Base-by-base conservation (phyloP, 768 basidiomycete genomes). In the Suillus subaureus region DNA sequence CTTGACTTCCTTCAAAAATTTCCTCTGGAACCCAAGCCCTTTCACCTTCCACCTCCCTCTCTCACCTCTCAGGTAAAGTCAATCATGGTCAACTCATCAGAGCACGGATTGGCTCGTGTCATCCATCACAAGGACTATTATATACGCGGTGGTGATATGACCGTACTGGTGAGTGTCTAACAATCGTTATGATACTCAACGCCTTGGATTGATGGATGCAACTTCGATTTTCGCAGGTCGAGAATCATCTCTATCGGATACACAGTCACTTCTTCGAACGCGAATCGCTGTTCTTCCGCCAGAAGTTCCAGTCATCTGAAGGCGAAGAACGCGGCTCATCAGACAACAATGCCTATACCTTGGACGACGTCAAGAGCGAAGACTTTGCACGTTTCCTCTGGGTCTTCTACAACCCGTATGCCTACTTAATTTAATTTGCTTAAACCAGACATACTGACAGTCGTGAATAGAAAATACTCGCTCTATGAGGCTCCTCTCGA, bases 391-490 rank as follows among this genome's bases (percentile, higher is more conserved):
- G 82, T 0, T 84, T 89, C 55, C 73, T 88, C 0, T 89, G 84
- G 85, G 81, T 89, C 0, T 87, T 89, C 58, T 90, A 90, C 61
- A 87, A 88, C 61, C 78, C 81, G 89, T 89, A 66, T 63, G 85
- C 78, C 42, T 8, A 37, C 23, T 39, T 21, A 0, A 60, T 58
- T 2, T 21, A 1, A n/a, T 7, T 23, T 61, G 13, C 12, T 62
- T 2, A 12, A 28, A 7, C 39, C 43, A 35, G 47, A 21, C 31
- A 21, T 18, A 40, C 61, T 47, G 23, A 66, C 63, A 4, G 66
- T 63, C 42, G 23, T 57, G 40, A 51, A 33, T 65, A 79, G 79
- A 5, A 75, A 72, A 74, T 78, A 80, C 66, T 81, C 78, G 0
- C 54, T 76, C 2, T 82, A 82, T 52, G 74, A 80, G 4, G 81